Percentiles rank a stretch among this genome's conserved stretches.
Conservation (phyloP, 306 rosid species). For the Cotoneaster glaucophyllus region DNA sequence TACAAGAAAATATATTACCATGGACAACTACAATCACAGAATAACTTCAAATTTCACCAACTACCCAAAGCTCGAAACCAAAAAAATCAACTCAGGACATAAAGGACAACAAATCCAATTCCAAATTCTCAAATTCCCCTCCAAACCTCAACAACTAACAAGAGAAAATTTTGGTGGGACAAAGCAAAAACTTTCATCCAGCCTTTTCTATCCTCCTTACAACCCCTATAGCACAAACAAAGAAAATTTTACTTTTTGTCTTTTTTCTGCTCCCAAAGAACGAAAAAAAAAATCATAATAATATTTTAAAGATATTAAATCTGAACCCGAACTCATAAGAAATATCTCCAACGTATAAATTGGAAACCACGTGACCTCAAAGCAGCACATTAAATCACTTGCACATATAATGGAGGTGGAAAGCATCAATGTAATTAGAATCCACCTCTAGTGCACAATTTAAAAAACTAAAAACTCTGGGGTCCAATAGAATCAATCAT, state of each 20-base stretch:
- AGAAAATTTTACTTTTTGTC: neutral
- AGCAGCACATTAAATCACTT: neutral
- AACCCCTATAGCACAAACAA: neutral
- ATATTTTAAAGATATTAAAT: neutral
- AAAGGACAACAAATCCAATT: neutral
- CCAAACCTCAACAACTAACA: neutral
- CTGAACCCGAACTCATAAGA: neutral
- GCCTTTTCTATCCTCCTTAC: neutral
- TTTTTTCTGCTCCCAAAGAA: neutral
- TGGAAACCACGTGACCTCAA: neutral
- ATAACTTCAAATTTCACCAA: neutral
- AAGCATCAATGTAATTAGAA: neutral
- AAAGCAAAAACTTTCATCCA: neutral
- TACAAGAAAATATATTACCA: neutral
- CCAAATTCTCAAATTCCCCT: neutral
- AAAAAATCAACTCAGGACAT: neutral
- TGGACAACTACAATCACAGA: neutral
- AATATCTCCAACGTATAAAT: neutral
- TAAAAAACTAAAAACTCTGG: neutral
- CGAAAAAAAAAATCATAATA: neutral
- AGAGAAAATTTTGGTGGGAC: neutral
- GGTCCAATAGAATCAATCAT: neutral
- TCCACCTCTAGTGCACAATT: neutral
- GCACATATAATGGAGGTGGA: neutral
- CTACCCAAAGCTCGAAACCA: neutral